Conservation (phyloP, 176 grass and related monocot genomes). For the Poa pratensis region DNA sequence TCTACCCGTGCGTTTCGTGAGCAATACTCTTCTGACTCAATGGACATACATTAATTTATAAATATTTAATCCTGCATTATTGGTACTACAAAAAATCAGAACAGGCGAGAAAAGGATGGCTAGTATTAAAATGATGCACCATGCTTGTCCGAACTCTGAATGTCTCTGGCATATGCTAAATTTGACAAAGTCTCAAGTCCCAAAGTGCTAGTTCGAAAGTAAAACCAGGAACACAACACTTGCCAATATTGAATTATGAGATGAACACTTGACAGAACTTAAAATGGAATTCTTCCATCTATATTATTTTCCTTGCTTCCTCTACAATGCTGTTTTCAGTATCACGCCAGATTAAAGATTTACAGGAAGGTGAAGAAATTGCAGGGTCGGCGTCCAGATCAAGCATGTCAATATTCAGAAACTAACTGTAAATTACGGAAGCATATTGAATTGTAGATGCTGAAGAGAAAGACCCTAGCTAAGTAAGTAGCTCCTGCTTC, state of each 20-base stretch:
- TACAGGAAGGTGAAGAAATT: slow-evolving; percentile 28
- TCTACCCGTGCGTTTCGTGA: neutral
- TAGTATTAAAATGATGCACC: neutral
- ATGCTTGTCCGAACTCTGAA: slow-evolving; percentile 23
- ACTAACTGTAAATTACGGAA: slow-evolving; percentile 26
- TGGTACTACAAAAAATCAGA: neutral
- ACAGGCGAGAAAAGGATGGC: neutral
- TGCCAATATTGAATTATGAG: neutral
- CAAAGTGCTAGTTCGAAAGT: neutral
- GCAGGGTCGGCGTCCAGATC: neutral
- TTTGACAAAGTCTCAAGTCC: neutral
- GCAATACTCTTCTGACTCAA: neutral
- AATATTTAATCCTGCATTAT: slow-evolving; percentile 22
- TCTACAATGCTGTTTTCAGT: slow-evolving; percentile 23
- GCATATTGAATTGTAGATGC: slow-evolving; percentile 1
- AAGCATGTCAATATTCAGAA: slow-evolving; percentile 28
- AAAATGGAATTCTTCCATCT: slow-evolving; percentile 55
- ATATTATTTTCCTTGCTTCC: neutral
- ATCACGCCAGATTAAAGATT: neutral
- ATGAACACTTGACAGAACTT: neutral
- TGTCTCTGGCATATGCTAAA: slow-evolving; percentile 2
- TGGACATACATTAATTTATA: neutral
- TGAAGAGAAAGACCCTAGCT: neutral
- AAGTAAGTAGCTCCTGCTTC: slow-evolving; percentile 37
- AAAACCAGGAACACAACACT: neutral